Evolutionary conservation across 176 grass and related monocot genomes (phyloP), one percentile per base, ranked within the genome.

Genomic region (Rhynchospora tenuis): DNA sequence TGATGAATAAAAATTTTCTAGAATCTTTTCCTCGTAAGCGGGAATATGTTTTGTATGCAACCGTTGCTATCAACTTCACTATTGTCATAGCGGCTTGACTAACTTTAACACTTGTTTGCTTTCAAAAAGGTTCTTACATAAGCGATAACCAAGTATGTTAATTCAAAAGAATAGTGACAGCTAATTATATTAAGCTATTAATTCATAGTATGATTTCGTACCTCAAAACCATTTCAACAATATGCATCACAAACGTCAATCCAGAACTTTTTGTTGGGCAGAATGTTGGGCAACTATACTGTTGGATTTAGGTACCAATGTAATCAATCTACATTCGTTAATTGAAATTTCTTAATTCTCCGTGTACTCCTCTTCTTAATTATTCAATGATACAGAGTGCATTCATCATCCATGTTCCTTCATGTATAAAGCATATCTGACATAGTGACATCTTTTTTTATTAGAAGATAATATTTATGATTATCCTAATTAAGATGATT

Each of bases 21-120:
- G 79, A 81, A 62, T 63, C 59, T 65, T 64, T 52, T 67, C 80
- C 80, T 7, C 42, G 51, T 50, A 82, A 66, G 23, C 14, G 17
- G 59, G 60, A 63, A 82, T 24, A 28, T 66, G 20, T 81, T 59
- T 24, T 76, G 23, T 17, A 76, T 73, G 59, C 7, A 59, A 20
- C 71, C 44, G 29, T 81, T 81, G 56, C 59, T 61, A 63, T 59
- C 78, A 81, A 33, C 31, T 63, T 22, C 78, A n/a, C 54, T 58
- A 14, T 15, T 64, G 23, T 78, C 23, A 78, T 78, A 57, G 46
- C 9, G 6, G 11, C 50, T 78, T 78, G 66, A 70, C 66, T 70
- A 70, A 70, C 66, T 52, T 44, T 54, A 22, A 75, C 11, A 54
- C 72, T 51, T 52, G 73, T 76, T 27, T 76, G 48, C 73, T 76